These are phyloP conservation scores for Trichoderma sp. DNA, from an alignment of 2,329 filamentous ascomycete species.

Conservation along the genomic window DNA sequence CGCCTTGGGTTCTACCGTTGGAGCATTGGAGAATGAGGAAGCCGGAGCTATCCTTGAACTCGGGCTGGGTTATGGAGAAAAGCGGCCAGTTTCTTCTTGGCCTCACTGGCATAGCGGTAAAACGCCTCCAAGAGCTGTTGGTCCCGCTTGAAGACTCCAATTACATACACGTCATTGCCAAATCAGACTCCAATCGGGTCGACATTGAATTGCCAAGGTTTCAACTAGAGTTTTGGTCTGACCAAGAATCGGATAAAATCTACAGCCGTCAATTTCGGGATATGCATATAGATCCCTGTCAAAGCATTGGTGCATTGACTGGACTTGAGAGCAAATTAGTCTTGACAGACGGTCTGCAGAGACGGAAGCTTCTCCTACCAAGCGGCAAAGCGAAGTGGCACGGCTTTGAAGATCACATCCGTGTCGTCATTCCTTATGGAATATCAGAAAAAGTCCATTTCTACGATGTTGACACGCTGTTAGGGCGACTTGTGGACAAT, in stretches of 20 bases:
- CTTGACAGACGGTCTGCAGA: conserved; percentile 36
- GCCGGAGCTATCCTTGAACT: no score
- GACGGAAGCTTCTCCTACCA: background rate
- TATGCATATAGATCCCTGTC: conserved; percentile 52
- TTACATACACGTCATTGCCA: conserved; percentile 18
- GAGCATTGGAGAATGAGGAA: no score
- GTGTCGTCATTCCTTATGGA: background rate
- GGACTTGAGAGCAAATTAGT: conserved; percentile 57
- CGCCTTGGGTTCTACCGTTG: conserved; percentile 35
- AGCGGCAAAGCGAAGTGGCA: background rate
- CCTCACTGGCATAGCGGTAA: no score
- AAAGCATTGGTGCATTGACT: conserved; percentile 52
- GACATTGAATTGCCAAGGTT: conserved; percentile 52
- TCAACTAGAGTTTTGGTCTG: conserved; percentile 51
- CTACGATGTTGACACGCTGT: conserved; percentile 47
- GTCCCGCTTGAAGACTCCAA: background rate
- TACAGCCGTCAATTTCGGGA: conserved; percentile 55
- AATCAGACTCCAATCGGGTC: conserved; percentile 30
- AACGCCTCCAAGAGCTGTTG: no score
- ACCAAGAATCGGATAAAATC: conserved; percentile 36
- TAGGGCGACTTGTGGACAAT: conserved; percentile 57
- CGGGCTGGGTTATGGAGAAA: no score
- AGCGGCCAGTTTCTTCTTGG: no score
- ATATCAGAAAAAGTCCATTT: background rate
- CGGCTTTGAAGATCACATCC: background rate